Percentiles rank a stretch among this genome's conserved stretches.
phyloP scores from a whole-genome alignment of 768 basidiomycete species.

The Hygrophorus russula region DNA sequence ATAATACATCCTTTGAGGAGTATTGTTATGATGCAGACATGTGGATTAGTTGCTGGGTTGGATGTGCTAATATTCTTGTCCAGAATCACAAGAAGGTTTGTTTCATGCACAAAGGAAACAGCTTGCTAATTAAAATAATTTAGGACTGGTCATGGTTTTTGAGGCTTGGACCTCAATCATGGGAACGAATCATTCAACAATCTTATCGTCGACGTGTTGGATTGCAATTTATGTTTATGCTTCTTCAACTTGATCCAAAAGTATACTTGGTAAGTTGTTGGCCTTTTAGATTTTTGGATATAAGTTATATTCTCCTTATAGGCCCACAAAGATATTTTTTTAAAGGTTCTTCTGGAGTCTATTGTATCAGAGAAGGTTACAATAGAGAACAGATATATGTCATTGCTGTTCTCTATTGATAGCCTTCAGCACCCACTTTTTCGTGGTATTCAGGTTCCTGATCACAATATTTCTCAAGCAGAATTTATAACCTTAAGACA shows the following conservation, averaged over 20 bases:
- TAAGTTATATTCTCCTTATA: conserved; percentile 14
- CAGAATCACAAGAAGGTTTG: conserved; percentile 18
- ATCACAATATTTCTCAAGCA: conserved; percentile 15
- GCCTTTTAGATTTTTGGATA: background rate
- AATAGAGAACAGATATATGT: conserved; percentile 48
- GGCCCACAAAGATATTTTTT: conserved; percentile 36
- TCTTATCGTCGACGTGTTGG: conserved; percentile 46
- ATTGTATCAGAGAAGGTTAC: conserved; percentile 35
- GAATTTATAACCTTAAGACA: conserved; percentile 23
- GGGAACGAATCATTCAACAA: conserved; percentile 41
- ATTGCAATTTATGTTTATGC: conserved; percentile 45
- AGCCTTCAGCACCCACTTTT: conserved; percentile 43
- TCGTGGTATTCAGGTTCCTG: conserved; percentile 16
- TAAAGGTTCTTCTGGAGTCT: conserved; percentile 42
- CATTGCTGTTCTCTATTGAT: conserved; percentile 48
- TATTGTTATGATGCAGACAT: conserved; percentile 30
- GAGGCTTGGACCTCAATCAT: conserved; percentile 38
- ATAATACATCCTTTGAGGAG: conserved; percentile 11
- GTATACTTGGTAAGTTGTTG: conserved; percentile 41
- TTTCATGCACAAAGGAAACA: background rate
- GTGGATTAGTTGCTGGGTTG: conserved; percentile 67
- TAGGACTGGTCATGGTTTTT: conserved; percentile 58
- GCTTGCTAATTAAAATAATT: conserved; percentile 1
- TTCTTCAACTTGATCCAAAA: conserved; percentile 47
- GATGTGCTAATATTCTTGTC: conserved; percentile 52